Percentiles rank a stretch among this genome's conserved stretches.
These are phyloP conservation scores for Juncus effusus DNA, from an alignment of 176 grass and related monocot species.

Conservation along the genomic window DNA sequence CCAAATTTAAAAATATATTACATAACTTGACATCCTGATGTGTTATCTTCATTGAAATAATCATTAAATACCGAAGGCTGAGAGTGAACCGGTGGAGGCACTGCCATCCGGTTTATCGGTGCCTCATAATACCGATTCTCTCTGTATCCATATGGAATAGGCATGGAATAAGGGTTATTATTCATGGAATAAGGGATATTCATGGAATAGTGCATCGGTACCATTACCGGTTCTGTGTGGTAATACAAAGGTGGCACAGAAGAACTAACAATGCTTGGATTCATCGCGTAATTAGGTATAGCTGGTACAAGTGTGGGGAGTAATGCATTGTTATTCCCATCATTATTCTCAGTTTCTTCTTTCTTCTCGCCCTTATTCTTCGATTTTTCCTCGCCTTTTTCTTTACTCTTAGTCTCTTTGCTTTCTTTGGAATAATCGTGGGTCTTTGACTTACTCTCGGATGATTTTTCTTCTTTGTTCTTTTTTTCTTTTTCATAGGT, in stretches of 20 bases:
- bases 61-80: slow-evolving; percentile 59
- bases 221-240: slow-evolving; percentile 42
- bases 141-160: slow-evolving; percentile 24
- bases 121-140: slow-evolving; percentile 37
- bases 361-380: slow-evolving; percentile 6
- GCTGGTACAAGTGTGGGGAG: slow-evolving; percentile 1
- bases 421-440: slow-evolving; percentile 28
- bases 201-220: slow-evolving; percentile 39
- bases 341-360: neutral
- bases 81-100: slow-evolving; percentile 36
- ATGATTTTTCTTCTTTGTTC: slow-evolving; percentile 21
- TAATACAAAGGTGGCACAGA: slow-evolving; percentile 37
- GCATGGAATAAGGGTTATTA: slow-evolving; percentile 29
- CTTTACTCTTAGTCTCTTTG: slow-evolving; percentile 22
- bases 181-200: slow-evolving; percentile 25
- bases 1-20: slow-evolving; percentile 25
- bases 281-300: slow-evolving; percentile 13
- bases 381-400: slow-evolving; percentile 24
- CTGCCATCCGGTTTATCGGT: slow-evolving; percentile 5
- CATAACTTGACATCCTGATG: slow-evolving; percentile 64
- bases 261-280: slow-evolving; percentile 14
- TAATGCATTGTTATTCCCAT: neutral
- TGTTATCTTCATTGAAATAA: slow-evolving; percentile 74
- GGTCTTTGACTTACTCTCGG: slow-evolving; percentile 22
- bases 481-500: slow-evolving; percentile 22